Percentiles rank a stretch among this genome's conserved stretches.
phyloP scores from a whole-genome alignment of 129 eudicot genomes.

The Chrysanthemum seticuspe region DNA sequence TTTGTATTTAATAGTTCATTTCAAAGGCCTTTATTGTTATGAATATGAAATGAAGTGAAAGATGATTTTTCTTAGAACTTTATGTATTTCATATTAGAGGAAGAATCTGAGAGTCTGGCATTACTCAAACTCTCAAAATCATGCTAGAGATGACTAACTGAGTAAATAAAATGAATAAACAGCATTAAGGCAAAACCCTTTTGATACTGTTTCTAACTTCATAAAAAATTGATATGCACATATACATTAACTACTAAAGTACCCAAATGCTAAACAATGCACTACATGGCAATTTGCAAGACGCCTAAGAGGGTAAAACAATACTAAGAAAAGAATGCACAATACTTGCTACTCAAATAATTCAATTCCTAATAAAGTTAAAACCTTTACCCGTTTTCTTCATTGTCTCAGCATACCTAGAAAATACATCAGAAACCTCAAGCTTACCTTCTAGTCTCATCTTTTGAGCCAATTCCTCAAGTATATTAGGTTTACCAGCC shows the following conservation, averaged over 20 bases:
- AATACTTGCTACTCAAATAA: neutral
- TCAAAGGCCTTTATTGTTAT: no score
- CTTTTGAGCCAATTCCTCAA: slow-evolving; percentile 74
- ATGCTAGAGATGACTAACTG: no score
- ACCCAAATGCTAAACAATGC: neutral
- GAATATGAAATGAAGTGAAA: no score
- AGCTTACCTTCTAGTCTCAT: slow-evolving; percentile 69
- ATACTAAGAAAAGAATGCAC: slow-evolving; percentile 5
- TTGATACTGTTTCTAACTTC: no score
- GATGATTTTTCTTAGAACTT: no score
- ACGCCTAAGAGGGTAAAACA: neutral
- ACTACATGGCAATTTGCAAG: neutral
- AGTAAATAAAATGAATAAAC: no score
- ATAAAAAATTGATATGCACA: no score
- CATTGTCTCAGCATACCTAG: slow-evolving; percentile 57
- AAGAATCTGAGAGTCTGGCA: no score
- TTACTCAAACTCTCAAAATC: no score
- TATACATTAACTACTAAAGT: neutral
- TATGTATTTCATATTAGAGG: no score
- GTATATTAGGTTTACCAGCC: slow-evolving; percentile 50
- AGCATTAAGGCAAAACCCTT: no score
- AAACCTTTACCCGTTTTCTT: slow-evolving; percentile 33
- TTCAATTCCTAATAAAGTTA: slow-evolving; percentile 17
- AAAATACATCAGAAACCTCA: slow-evolving; percentile 56
- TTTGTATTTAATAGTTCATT: no score